Evolutionary conservation across 768 basidiomycete species (phyloP), one percentile per base, ranked within the genome.

Genomic region (Hericium alpestre): DNA sequence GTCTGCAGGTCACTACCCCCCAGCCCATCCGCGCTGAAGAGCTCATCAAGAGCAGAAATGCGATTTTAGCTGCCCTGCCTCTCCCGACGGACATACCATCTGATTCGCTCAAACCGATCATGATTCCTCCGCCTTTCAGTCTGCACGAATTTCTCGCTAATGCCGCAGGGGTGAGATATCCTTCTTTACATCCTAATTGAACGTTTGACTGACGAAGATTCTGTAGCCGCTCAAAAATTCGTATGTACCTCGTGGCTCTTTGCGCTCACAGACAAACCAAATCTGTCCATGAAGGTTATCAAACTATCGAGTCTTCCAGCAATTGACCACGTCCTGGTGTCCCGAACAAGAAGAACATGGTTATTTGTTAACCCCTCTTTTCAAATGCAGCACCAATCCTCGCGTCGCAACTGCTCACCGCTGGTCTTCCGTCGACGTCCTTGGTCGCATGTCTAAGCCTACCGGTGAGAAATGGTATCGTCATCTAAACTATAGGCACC

Each of bases 341-440:
- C 80, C 86, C 2, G 86, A 87, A 49, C 81, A 83, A 53, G 88
- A 91, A 72, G 88, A 90, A 61, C 87, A 90, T 56, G 88, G 88
- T 2, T 90, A 86, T 64, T 81, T 83, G 66, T 79, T 90, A 54
- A 75, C 81, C 1, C 87, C 88, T 0, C 65, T 78, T 12, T 90
- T 83, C 75, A 88, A 87, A 64, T 91, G 88, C 65, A 84, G 66
- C 69, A 90, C 88, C 23, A 90, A 88, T 64, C 86, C 87, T 16
- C 82, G 85, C 38, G 83, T 87, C 39, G 73, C 76, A 2, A 86
- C 86, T 15, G 88, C 88, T 3, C 88, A 90, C 67, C 79, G 84
- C 37, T 91, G 88, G 88, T 73, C 66, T 53, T 63, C 71, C 7
- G 80, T 81, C n/a, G 86, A 91, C 65, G 75, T 85, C 15, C 73